Evolutionary conservation across 129 eudicot species (phyloP), one percentile per base, ranked within the genome.

Genomic region (Flaveria robusta): DNA sequence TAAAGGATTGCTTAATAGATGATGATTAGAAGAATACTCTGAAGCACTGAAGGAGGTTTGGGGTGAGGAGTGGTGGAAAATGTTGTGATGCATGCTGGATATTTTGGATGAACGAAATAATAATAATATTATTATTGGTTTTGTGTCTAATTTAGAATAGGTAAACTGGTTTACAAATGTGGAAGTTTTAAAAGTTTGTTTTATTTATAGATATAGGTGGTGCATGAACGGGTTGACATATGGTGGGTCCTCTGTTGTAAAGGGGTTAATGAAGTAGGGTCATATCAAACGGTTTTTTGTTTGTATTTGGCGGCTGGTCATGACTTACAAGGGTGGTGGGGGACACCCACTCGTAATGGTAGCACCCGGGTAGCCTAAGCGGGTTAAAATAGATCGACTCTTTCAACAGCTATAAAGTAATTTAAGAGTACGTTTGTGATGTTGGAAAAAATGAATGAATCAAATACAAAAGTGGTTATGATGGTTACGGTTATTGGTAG

Each of bases 241-340:
- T 7, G 4, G 39, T 5, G 72, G 79, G 34, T 51, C 72, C 68
- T 5, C 10, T 0, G 1, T 1, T 26, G 5, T 2, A 7, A 20
- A 13, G 2, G 68, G 15, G 14, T 9, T 69, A 23, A 42, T 58
- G 45, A 56, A n/a, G 65, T 50, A 43, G 71, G 77, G 82, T 56
- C 60, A 42, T 15, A 11, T 20, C 13, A 18, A 42, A 55, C 49
- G 11, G 81, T 42, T 70, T 70, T 70, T 78, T 70, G 71, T 77
- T 41, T 67, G 68, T 56, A 67, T 67, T 9, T 39, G 77, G 77
- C 82, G 77, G 82, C 82, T 58, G 52, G 72, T 71, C 77, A 58
- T 11, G 5, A 34, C 39, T 34, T 34, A 34, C 5, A 34, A 34
- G 39, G 7, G 39, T 5, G 39, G 39, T 34, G 39, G 39, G 39